Conservation (phyloP, 2,329 filamentous ascomycete species). For the Ophiocordyceps camponoti-leonardi region DNA sequence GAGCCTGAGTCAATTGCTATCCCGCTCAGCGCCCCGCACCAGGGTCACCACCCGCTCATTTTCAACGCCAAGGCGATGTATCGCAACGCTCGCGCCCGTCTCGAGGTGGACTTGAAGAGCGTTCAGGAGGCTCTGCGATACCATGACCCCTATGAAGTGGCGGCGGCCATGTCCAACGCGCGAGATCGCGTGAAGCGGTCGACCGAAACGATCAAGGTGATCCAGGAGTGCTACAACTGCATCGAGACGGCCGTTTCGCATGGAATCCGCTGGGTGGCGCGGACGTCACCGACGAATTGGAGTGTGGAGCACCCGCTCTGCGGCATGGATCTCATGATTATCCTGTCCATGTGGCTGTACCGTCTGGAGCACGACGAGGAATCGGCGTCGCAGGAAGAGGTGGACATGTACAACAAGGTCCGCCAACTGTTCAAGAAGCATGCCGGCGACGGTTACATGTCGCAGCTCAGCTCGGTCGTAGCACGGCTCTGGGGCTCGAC, state of each 20-base stretch:
- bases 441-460: constrained; percentile 61
- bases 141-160: constrained; percentile 93
- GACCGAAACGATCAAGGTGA: constrained; percentile 95
- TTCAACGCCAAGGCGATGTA: constrained; percentile 98
- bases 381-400: constrained; percentile 66
- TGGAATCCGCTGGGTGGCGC: constrained; percentile 94
- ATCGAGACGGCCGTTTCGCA: constrained; percentile 90
- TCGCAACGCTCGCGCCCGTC: constrained; percentile 76
- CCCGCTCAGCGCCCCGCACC: constrained; percentile 83
- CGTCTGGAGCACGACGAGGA: constrained; percentile 98
- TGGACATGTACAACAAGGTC: constrained; percentile 83
- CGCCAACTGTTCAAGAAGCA: constrained; percentile 84
- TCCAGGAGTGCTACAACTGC: constrained; percentile 93
- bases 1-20: constrained; percentile 82
- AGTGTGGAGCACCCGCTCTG: constrained; percentile 95
- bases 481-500: constrained; percentile 93
- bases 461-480: constrained; percentile 86
- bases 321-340: constrained; percentile 93
- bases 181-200: constrained; percentile 89
- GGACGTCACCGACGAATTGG: constrained; percentile 96
- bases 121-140: constrained; percentile 94
- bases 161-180: constrained; percentile 87
- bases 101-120: constrained; percentile 89
- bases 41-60: constrained; percentile 87
- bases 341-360: constrained; percentile 95